Conservation (phyloP, 192 early-diverging fungal species). For the Coemansia sp. region DNA sequence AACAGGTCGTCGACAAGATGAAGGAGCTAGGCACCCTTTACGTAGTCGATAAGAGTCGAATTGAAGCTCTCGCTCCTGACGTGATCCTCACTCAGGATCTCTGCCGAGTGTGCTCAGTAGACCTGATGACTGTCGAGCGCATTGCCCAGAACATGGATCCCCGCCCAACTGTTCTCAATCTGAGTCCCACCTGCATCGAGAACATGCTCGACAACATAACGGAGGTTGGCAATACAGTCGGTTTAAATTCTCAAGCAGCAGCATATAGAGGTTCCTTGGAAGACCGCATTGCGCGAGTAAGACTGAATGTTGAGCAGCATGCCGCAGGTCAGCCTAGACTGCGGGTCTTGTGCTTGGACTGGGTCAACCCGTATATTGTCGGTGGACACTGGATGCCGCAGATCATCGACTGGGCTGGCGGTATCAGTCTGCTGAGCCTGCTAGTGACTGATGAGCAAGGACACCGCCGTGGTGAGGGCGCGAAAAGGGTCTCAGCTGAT, state of each 20-base stretch:
- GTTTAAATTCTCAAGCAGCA: conserved; percentile 22
- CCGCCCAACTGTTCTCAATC: conserved; percentile 54
- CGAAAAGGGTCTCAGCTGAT: conserved; percentile 20
- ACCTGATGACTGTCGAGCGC: conserved; percentile 59
- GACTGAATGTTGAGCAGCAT: background rate
- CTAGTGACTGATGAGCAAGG: conserved; percentile 20
- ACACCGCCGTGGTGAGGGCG: background rate
- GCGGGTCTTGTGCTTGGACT: conserved; percentile 58
- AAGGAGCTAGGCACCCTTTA: conserved; percentile 54
- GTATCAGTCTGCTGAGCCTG: conserved; percentile 44
- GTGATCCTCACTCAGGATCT: conserved; percentile 61
- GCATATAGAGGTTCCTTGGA: background rate
- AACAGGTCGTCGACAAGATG: conserved; percentile 53
- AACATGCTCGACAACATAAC: conserved; percentile 58
- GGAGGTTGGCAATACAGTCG: conserved; percentile 53
- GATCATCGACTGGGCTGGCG: conserved; percentile 61
- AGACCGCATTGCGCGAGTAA: background rate
- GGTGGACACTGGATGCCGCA: conserved; percentile 62
- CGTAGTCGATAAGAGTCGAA: conserved; percentile 44
- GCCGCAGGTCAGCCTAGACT: conserved; percentile 1
- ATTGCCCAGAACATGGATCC: conserved; percentile 56
- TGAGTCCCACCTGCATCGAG: conserved; percentile 58
- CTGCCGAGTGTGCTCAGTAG: conserved; percentile 63
- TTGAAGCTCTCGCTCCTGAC: conserved; percentile 48
- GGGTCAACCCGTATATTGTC: conserved; percentile 60